Conservation (phyloP, 148 eudicot genomes). For the Euryodendron excelsum region DNA sequence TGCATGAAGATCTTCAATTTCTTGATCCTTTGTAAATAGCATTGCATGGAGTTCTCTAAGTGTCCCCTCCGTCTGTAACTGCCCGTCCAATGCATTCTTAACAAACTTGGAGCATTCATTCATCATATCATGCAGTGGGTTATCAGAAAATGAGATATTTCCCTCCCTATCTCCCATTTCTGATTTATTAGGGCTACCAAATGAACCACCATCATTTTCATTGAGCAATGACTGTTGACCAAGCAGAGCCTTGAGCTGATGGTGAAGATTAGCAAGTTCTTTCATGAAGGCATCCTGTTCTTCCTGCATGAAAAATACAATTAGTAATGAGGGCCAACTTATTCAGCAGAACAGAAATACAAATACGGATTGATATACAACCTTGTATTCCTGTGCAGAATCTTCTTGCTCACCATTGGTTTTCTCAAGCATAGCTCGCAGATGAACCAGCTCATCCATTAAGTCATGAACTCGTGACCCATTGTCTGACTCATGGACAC, state of each 20-base stretch:
- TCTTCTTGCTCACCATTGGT: constrained; percentile 59
- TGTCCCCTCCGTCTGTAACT: constrained; percentile 27
- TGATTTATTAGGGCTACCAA: constrained; percentile 20
- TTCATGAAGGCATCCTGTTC: constrained; percentile 55
- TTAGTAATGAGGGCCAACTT: constrained; percentile 14
- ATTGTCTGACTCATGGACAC: constrained; percentile 45
- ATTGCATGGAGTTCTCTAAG: constrained; percentile 37
- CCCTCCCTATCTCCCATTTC: constrained; percentile 32
- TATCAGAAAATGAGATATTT: constrained; percentile 15
- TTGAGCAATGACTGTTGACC: constrained; percentile 30
- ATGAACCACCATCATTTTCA: constrained; percentile 30
- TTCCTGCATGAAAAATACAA: constrained; percentile 49
- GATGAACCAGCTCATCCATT: constrained; percentile 62
- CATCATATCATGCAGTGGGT: constrained; percentile 55
- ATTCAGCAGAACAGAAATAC: constrained; percentile 18
- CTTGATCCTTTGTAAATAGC: constrained; percentile 37
- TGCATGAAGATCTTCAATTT: constrained; percentile 57
- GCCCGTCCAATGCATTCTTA: constrained; percentile 36
- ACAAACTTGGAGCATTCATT: constrained; percentile 65
- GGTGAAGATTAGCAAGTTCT: constrained; percentile 53
- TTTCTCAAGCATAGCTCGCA: constrained; percentile 53
- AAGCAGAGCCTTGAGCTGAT: constrained; percentile 53
- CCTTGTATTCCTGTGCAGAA: constrained; percentile 60
- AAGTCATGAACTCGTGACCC: constrained; percentile 51
- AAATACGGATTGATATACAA: constrained; percentile 21